Conservation (phyloP, 169 alveolate genomes). For the Ichthyophthirius multifiliis region DNA sequence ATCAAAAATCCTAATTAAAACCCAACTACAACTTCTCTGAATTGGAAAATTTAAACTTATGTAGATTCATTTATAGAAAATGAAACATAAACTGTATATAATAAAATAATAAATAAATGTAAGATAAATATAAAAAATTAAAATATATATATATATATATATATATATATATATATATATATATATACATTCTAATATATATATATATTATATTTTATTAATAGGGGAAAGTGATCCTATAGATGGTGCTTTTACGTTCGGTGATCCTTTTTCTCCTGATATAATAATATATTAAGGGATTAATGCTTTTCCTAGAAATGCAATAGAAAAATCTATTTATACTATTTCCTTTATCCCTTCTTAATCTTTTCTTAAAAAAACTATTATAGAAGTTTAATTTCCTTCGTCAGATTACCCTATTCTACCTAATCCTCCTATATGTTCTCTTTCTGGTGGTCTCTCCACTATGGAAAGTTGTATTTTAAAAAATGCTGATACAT, state of each 20-base stretch:
- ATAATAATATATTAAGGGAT: background rate
- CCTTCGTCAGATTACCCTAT: background rate
- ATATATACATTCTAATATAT: too few species aligned
- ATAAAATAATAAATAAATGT: too few species aligned
- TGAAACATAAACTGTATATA: too few species aligned
- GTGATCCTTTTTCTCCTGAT: background rate
- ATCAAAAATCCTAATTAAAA: background rate
- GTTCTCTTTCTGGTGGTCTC: constrained; percentile 23
- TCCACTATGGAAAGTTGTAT: constrained; percentile 18
- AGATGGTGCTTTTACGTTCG: background rate
- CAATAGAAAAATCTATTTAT: background rate
- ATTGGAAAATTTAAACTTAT: too few species aligned
- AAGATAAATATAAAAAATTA: too few species aligned
- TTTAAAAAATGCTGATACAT: constrained; percentile 4
- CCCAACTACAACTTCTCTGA: too few species aligned
- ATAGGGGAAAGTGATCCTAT: too few species aligned
- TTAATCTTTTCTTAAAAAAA: background rate
- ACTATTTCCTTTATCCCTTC: background rate
- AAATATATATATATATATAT: too few species aligned
- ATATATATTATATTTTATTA: too few species aligned
- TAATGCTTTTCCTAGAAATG: background rate
- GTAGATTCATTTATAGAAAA: too few species aligned
- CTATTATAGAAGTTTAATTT: constrained; percentile 9
- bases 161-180: too few species aligned
- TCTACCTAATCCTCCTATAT: background rate